Percentiles rank a stretch among this genome's conserved stretches.
phyloP scores from a whole-genome alignment of 257 asterid species.

The Leonotis leonurus region DNA sequence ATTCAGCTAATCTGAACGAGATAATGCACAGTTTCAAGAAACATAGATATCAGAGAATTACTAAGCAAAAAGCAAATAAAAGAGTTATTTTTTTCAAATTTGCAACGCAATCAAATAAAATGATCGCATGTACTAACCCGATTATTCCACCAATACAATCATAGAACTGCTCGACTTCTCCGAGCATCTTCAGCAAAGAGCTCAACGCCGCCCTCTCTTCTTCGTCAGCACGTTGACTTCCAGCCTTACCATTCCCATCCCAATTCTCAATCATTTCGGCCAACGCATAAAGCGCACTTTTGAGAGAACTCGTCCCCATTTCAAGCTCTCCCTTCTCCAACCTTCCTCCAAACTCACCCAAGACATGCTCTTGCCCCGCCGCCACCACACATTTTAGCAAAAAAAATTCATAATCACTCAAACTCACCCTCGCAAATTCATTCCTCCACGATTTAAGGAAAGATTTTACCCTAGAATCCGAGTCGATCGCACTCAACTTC shows the following conservation, averaged over 20 bases:
- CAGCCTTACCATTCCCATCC: constrained; percentile 44
- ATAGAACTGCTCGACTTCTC: constrained; percentile 78
- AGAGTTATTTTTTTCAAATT: background rate
- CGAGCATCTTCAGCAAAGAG: constrained; percentile 67
- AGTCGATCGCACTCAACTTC: constrained; percentile 35
- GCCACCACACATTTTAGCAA: constrained; percentile 82
- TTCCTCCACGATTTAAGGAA: constrained; percentile 35
- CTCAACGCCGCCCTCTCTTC: constrained; percentile 47
- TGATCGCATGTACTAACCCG: constrained; percentile 52
- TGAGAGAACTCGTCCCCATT: constrained; percentile 39
- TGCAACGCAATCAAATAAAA: constrained; percentile 1
- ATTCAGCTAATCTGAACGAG: background rate
- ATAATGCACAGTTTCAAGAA: background rate
- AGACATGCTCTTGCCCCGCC: constrained; percentile 76
- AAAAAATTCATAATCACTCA: constrained; percentile 51
- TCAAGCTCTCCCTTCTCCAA: constrained; percentile 27
- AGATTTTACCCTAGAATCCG: constrained; percentile 59
- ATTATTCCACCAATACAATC: constrained; percentile 94
- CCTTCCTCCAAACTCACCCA: constrained; percentile 37
- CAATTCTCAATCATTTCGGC: constrained; percentile 82
- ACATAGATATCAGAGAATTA: background rate
- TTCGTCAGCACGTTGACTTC: constrained; percentile 23
- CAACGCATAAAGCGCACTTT: constrained; percentile 65
- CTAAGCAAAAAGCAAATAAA: background rate
- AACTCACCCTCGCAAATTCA: constrained; percentile 35